These are phyloP conservation scores for Cystobasidium onofrii DNA, from an alignment of 768 basidiomycete genomes.

Conservation along the genomic window DNA sequence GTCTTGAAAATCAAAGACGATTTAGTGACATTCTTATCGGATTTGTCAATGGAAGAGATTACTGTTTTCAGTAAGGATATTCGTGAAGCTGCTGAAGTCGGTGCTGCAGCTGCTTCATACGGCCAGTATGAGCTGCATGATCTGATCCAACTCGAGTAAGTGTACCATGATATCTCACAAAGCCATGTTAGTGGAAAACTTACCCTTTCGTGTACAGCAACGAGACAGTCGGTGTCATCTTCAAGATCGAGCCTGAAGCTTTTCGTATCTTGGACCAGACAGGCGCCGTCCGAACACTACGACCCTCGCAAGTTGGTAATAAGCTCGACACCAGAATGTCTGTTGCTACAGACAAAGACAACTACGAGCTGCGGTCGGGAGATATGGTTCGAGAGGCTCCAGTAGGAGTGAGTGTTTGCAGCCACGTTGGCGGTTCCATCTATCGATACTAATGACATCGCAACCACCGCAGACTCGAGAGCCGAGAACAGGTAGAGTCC, in stretches of 20 bases:
- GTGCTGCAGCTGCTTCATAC: constrained; percentile 77
- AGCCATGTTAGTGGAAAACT: constrained; percentile 23
- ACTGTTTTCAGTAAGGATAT: constrained; percentile 96
- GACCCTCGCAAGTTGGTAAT: constrained; percentile 79
- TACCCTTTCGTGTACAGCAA: constrained; percentile 51
- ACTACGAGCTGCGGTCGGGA: constrained; percentile 72
- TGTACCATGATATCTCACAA: constrained; percentile 34
- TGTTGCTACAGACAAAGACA: constrained; percentile 81
- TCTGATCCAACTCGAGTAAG: constrained; percentile 90
- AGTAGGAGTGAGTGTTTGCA: constrained; percentile 60
- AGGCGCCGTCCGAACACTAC: constrained; percentile 75
- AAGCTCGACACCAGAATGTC: constrained; percentile 75
- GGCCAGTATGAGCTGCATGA: constrained; percentile 95
- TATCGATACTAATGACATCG: background rate
- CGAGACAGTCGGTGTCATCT: constrained; percentile 92
- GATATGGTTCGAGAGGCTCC: constrained; percentile 90
- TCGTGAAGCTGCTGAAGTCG: constrained; percentile 92
- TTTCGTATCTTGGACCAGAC: constrained; percentile 95
- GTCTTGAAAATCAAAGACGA: constrained; percentile 86
- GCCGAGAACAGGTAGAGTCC: constrained; percentile 76
- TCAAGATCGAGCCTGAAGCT: constrained; percentile 89
- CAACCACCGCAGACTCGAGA: constrained; percentile 44
- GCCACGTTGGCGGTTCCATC: background rate
- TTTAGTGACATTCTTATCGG: constrained; percentile 90
- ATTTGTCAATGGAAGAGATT: constrained; percentile 93